These are phyloP conservation scores for Penicilliopsis zonata DNA, from an alignment of 495 filamentous ascomycete genomes.

Conservation along the genomic window DNA sequence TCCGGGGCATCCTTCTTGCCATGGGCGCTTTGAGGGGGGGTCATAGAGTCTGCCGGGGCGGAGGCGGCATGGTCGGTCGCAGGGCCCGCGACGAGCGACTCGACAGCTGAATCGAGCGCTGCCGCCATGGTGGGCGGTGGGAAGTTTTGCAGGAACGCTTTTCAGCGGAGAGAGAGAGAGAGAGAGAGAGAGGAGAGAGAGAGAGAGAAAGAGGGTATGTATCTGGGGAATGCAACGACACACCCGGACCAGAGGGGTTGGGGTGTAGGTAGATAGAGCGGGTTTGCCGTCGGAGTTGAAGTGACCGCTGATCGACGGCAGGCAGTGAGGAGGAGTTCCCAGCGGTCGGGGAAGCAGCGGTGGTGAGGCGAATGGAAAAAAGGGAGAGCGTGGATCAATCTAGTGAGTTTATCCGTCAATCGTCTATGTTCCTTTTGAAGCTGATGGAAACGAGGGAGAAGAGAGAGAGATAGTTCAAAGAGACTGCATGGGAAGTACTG, in stretches of 20 bases:
- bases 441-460: no score
- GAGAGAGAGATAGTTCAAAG: no score
- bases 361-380: background rate
- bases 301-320: constrained; percentile 42
- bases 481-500: no score
- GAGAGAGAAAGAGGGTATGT: constrained; percentile 4
- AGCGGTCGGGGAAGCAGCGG: constrained; percentile 31
- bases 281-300: constrained; percentile 29
- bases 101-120: constrained; percentile 18
- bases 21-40: constrained; percentile 33
- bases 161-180: constrained; percentile 3
- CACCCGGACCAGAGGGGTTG: no score
- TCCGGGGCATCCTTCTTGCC: constrained; percentile 32
- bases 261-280: no score
- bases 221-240: constrained; percentile 6
- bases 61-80: constrained; percentile 21
- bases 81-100: constrained; percentile 13
- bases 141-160: background rate
- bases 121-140: constrained; percentile 18
- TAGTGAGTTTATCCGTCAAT: constrained; percentile 3
- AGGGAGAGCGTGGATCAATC: constrained; percentile 3
- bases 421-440: background rate
- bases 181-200: constrained; percentile 3
- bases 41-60: no score
- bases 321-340: constrained; percentile 16